phyloP scores from a whole-genome alignment of 306 rosid genomes.

The Oxytropis ochrocephala region DNA sequence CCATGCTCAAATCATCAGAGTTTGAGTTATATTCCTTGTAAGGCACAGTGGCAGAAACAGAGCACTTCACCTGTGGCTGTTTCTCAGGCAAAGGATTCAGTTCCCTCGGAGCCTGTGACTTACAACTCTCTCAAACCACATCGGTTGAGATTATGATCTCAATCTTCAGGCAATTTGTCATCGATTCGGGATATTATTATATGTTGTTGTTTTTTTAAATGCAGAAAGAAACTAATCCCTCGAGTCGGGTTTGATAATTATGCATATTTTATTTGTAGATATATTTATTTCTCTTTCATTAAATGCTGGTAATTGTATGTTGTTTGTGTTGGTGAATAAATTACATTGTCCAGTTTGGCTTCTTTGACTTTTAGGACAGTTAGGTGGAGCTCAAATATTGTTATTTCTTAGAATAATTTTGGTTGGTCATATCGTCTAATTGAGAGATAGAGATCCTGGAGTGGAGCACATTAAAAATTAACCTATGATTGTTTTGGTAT shows the following conservation, averaged over 20 bases:
- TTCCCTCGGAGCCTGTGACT: slow-evolving; percentile 26
- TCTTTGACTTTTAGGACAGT: background rate
- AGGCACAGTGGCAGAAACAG: background rate
- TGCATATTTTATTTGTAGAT: too few species aligned
- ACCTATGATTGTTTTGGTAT: too few species aligned
- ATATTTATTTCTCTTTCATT: background rate
- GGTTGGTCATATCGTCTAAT: background rate
- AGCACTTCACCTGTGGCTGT: background rate
- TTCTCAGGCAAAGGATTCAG: background rate
- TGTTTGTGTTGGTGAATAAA: background rate
- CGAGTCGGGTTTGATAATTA: background rate
- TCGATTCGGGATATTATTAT: background rate
- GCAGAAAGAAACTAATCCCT: too few species aligned
- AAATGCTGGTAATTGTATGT: background rate
- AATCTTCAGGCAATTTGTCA: background rate
- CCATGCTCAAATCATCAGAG: slow-evolving; percentile 21
- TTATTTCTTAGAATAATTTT: background rate
- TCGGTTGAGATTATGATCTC: slow-evolving; percentile 17
- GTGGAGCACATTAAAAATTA: too few species aligned
- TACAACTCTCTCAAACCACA: slow-evolving; percentile 38
- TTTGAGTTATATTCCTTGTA: slow-evolving; percentile 40
- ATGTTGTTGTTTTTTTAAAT: too few species aligned
- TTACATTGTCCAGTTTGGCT: background rate
- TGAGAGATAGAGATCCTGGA: too few species aligned
- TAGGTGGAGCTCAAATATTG: background rate